Conservation (phyloP, 257 asterid species). For the Jacaranda mimosifolia region DNA sequence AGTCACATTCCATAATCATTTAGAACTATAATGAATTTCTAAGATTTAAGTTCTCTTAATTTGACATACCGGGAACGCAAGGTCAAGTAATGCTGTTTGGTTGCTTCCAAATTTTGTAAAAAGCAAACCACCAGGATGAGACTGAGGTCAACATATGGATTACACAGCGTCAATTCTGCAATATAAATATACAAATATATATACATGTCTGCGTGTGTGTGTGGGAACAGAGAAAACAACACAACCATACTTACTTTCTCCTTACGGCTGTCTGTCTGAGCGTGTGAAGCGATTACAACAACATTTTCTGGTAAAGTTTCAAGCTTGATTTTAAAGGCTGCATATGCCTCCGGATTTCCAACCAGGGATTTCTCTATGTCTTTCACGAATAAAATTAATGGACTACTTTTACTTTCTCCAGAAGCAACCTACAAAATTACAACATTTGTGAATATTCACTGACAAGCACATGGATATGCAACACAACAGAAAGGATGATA, state of each 20-base stretch:
- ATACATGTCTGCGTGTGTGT: not conserved
- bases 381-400: constrained; percentile 77
- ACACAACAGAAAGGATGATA: constrained; percentile 19
- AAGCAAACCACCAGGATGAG: constrained; percentile 81
- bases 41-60: constrained; percentile 1
- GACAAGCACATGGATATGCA: constrained; percentile 11
- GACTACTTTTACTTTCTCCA: constrained; percentile 64
- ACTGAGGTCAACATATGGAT: constrained; percentile 49
- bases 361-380: constrained; percentile 79
- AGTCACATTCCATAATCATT: not conserved
- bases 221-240: constrained; percentile 1
- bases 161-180: constrained; percentile 21
- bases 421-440: constrained; percentile 67
- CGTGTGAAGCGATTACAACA: constrained; percentile 82
- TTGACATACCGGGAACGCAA: constrained; percentile 79
- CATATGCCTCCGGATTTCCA: constrained; percentile 71
- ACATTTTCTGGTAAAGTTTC: constrained; percentile 74
- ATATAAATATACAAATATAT: not conserved
- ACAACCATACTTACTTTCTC: constrained; percentile 70
- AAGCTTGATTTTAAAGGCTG: constrained; percentile 68
- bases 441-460: constrained; percentile 3
- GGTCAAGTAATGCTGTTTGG: constrained; percentile 89
- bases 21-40: constrained; percentile 8
- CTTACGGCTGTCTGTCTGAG: constrained; percentile 78
- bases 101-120: constrained; percentile 81